phyloP scores from a whole-genome alignment of 495 filamentous ascomycete species.

The Penicillium roqueforti region DNA sequence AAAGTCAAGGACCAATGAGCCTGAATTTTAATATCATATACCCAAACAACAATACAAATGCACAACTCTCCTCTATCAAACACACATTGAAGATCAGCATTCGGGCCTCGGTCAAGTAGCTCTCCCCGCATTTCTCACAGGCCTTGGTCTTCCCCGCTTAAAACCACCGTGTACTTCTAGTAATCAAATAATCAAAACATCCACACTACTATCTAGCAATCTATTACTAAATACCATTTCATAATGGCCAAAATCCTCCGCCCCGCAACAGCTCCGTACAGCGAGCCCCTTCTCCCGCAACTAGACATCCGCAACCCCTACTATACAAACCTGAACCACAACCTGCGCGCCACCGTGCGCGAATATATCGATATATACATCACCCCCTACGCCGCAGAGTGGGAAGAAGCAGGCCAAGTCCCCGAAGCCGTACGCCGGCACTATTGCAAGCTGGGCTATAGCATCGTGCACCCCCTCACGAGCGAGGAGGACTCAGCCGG shows the following conservation, averaged over 20 bases:
- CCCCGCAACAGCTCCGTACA: constrained; percentile 38
- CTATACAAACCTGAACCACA: constrained; percentile 45
- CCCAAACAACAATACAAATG: constrained; percentile 5
- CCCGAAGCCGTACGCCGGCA: constrained; percentile 34
- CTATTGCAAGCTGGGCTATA: constrained; percentile 40
- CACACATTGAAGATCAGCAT: background rate
- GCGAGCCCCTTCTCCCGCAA: constrained; percentile 38
- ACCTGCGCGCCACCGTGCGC: constrained; percentile 42
- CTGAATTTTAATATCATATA: background rate
- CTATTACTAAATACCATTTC: background rate
- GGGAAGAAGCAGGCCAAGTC: constrained; percentile 45
- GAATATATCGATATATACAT: constrained; percentile 45
- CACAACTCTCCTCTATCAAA: constrained; percentile 1
- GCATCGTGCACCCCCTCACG: constrained; percentile 34
- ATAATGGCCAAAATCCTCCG: constrained; percentile 21
- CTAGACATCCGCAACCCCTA: constrained; percentile 41
- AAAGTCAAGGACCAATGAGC: background rate
- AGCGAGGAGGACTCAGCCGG: constrained; percentile 33
- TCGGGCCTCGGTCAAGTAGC: constrained; percentile 6
- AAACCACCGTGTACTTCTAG: background rate
- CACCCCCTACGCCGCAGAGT: constrained; percentile 43
- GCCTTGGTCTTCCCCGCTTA: constrained; percentile 10
- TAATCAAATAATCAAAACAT: background rate
- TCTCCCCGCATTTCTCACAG: constrained; percentile 10
- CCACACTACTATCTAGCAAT: background rate